A percentile compares a stretch with the other conserved stretches of the same genome.
Conservation (phyloP, 352 stramenopile genomes). For the Phytophthora lateralis region DNA sequence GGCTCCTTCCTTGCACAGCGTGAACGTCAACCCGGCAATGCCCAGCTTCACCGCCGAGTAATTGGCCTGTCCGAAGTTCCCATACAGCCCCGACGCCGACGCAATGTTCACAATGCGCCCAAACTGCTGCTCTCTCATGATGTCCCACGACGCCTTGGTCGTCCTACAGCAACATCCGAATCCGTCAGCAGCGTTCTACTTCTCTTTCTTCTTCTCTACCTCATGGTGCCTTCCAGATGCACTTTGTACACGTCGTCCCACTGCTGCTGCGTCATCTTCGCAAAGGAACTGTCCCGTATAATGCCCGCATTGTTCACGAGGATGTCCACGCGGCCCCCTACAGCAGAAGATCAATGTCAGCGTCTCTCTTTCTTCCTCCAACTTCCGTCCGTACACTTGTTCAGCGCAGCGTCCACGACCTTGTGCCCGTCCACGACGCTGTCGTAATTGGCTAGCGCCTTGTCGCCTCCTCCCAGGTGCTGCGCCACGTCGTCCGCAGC, state of each 20-base stretch:
- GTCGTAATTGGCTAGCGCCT: constrained; percentile 75
- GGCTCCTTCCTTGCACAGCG: constrained; percentile 83
- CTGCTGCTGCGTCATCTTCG: constrained; percentile 85
- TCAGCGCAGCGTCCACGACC: constrained; percentile 83
- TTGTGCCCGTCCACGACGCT: constrained; percentile 73
- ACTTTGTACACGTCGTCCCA: constrained; percentile 86
- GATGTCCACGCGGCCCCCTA: constrained; percentile 88
- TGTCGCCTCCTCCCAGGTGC: constrained; percentile 50
- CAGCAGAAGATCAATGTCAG: background rate
- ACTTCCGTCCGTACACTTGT: constrained; percentile 60
- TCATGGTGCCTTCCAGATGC: constrained; percentile 87
- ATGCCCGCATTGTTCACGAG: constrained; percentile 95
- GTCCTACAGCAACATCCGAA: constrained; percentile 33
- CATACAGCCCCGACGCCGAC: constrained; percentile 85
- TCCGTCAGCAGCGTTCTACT: background rate
- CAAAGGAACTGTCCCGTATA: constrained; percentile 89
- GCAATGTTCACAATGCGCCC: constrained; percentile 88
- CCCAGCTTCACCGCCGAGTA: constrained; percentile 91
- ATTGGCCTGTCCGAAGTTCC: constrained; percentile 91
- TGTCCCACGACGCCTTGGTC: constrained; percentile 78
- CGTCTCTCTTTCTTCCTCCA: background rate
- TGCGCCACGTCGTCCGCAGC: constrained; percentile 70
- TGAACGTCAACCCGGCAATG: constrained; percentile 92
- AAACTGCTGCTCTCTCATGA: constrained; percentile 82
- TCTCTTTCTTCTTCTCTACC: constrained; percentile 27